Percentiles rank a stretch among this genome's conserved stretches.
Evolutionary conservation across 768 basidiomycete genomes (phyloP).

Genomic region (Podaxis sp.): DNA sequence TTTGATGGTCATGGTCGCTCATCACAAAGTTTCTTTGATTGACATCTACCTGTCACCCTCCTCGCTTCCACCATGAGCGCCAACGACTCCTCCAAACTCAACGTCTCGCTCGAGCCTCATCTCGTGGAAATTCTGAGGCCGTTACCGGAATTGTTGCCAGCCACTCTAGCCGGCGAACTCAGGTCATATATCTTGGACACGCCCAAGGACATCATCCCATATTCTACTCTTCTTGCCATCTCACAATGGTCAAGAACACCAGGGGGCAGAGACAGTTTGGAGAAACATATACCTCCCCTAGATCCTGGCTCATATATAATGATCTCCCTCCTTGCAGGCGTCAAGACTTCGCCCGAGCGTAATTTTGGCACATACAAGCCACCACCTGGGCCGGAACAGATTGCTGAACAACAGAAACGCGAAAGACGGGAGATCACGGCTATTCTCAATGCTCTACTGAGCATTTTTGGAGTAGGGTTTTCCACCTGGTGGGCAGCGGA

Average conservation of each 20-base stretch:
- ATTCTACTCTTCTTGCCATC: constrained; percentile 50
- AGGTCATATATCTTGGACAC: constrained; percentile 31
- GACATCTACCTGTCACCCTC: constrained; percentile 4
- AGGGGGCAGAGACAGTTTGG: constrained; percentile 35
- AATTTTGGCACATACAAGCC: constrained; percentile 52
- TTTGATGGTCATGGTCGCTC: constrained; percentile 14
- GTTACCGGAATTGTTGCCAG: constrained; percentile 43
- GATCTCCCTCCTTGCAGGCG: constrained; percentile 73
- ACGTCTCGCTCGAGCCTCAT: constrained; percentile 67
- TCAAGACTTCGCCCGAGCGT: constrained; percentile 73
- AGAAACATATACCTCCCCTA: constrained; percentile 31
- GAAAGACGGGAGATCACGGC: constrained; percentile 68
- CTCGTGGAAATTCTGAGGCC: constrained; percentile 44
- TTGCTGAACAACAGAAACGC: constrained; percentile 38
- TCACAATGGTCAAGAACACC: constrained; percentile 67
- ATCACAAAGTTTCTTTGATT: constrained; percentile 9
- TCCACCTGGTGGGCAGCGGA: constrained; percentile 74
- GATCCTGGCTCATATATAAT: constrained; percentile 57
- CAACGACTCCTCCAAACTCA: constrained; percentile 23
- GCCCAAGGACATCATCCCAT: constrained; percentile 49
- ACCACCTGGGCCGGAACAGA: constrained; percentile 42
- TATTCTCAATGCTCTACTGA: constrained; percentile 67
- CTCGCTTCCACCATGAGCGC: constrained; percentile 13
- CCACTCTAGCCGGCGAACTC: constrained; percentile 38
- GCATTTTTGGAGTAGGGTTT: constrained; percentile 59